Evolutionary conservation across 768 basidiomycete genomes (phyloP).

Genomic region (Boletus rubroflammeus): DNA sequence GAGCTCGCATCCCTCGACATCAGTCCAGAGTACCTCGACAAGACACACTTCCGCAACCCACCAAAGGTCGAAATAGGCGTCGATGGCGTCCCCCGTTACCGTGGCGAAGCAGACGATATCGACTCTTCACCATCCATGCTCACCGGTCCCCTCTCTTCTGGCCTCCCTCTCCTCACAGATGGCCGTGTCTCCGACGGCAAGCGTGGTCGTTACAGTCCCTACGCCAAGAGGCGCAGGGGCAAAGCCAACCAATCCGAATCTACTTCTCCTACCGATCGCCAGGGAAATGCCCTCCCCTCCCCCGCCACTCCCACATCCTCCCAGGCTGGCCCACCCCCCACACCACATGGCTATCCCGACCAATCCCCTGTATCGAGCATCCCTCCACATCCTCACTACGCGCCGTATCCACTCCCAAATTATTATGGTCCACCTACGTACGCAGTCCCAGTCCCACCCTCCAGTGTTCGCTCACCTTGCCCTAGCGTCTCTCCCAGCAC

Average conservation of each 20-base stretch:
- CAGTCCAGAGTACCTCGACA: constrained; percentile 82
- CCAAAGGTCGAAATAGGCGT: constrained; percentile 83
- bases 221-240: constrained; percentile 43
- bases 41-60: constrained; percentile 87
- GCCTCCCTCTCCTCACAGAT: constrained; percentile 48
- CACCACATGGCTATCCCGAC: constrained; percentile 29
- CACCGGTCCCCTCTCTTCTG: constrained; percentile 42
- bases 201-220: constrained; percentile 46
- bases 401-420: constrained; percentile 31
- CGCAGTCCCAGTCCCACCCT: neutral
- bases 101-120: constrained; percentile 77
- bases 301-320: constrained; percentile 31
- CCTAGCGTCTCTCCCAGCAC: constrained; percentile 19
- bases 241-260: constrained; percentile 28
- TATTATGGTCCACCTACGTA: constrained; percentile 34
- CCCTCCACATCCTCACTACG: constrained; percentile 29
- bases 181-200: constrained; percentile 42
- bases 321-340: constrained; percentile 21
- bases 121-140: constrained; percentile 42
- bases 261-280: constrained; percentile 29
- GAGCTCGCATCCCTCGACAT: constrained; percentile 87
- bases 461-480: constrained; percentile 15
- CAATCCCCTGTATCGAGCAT: constrained; percentile 23
- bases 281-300: constrained; percentile 22
- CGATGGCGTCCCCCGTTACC: constrained; percentile 79